Evolutionary conservation across 2,329 filamentous ascomycete species (phyloP), one percentile per base, ranked within the genome.

Genomic region (Ceratocystis destructans): DNA sequence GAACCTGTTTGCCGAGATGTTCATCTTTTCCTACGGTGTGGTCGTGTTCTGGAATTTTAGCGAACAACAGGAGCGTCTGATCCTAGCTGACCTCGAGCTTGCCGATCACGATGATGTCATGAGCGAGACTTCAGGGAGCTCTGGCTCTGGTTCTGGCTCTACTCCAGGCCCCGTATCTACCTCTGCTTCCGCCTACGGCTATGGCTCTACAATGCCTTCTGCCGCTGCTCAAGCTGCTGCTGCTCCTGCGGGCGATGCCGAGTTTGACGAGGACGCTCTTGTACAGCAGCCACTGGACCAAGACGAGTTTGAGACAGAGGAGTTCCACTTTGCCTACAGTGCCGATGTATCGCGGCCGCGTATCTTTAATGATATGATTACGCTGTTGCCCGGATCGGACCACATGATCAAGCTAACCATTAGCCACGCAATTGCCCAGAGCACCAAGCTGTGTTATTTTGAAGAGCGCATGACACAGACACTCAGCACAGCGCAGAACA

Each of bases 291-390:
- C 92, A 0, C 79, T 96, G 25, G 85, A 89, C 66, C 90, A 96
- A 75, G 87, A 87, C 70, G 92, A 97, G 73, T 96, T 95, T 71
- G 94, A 99, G 77, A 99, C 89, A 0, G 94, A 99, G 74, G 93
- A 97, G 73, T 96, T 99, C 72, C 93, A 99, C 73, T 99, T 99
- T 73, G 92, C 97, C 75, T 99, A 99, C 78, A 96, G 90, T 71
- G 83, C 85, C 0, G 83, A 90, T 67, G 90, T 94, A 44, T 87
- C 91, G 69, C 84, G 92, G 62, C 94, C 94, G 3, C 84, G 94
- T 66, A 89, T 99, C 37, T 99, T 95, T 78, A 97, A 99, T 76
- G 94, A 99, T 75, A 99, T 99, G 94, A 97, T 99, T 72, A 99
- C 94, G 0, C 79, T 99, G 57, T 83, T 95, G 69, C 95, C 90